Evolutionary conservation across 192 early-diverging fungal genomes (phyloP).

Genomic region (Umbelopsis vinacea): DNA sequence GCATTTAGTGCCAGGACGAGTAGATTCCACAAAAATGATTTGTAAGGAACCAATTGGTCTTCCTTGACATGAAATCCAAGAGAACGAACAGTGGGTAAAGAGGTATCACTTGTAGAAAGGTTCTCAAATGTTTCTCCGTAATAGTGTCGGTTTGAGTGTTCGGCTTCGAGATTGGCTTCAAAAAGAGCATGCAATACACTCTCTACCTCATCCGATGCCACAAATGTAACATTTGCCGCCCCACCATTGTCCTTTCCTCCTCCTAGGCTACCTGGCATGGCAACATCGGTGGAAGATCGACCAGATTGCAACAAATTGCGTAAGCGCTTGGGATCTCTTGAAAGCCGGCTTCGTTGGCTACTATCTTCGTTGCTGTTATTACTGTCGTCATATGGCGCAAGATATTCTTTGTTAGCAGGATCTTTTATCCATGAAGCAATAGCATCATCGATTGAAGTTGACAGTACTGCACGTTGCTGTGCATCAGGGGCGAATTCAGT

Average conservation of each 20-base stretch:
- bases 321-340: conserved; percentile 21
- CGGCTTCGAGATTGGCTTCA: conserved; percentile 20
- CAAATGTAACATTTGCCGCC: conserved; percentile 6
- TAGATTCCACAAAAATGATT: conserved; percentile 60
- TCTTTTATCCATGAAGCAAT: conserved; percentile 55
- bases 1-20: conserved; percentile 47
- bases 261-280: conserved; percentile 35
- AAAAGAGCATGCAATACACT: conserved; percentile 48
- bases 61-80: conserved; percentile 49
- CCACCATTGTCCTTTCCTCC: conserved; percentile 13
- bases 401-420: conserved; percentile 28
- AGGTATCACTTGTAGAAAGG: not conserved
- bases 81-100: conserved; percentile 11
- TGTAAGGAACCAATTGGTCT: conserved; percentile 48
- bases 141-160: conserved; percentile 8
- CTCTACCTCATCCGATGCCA: conserved; percentile 48
- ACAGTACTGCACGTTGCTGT: conserved; percentile 47
- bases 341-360: conserved; percentile 3
- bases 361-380: conserved; percentile 14
- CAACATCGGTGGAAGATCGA: conserved; percentile 21
- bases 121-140: not conserved
- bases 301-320: conserved; percentile 13
- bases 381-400: conserved; percentile 30
- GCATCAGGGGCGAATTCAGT: conserved; percentile 47
- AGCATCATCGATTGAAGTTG: conserved; percentile 46